Base-by-base conservation (phyloP, 306 rosid genomes). In the Acacia confusa region DNA sequence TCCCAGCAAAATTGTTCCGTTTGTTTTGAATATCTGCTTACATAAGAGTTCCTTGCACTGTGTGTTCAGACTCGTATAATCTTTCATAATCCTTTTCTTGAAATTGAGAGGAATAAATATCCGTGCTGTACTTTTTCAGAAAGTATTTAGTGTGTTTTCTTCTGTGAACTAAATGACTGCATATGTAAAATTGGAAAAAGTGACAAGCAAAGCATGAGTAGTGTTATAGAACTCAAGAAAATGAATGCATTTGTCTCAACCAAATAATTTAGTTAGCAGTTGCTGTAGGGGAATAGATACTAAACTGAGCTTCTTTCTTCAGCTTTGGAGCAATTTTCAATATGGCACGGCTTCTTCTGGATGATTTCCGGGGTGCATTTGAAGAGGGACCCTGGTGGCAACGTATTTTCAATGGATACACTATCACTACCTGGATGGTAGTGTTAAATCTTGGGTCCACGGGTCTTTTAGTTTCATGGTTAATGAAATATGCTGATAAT, bases 321-420 rank as follows among this genome's bases (percentile, higher is more conserved):
- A 95, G 99, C 85, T 93, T 95, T 87, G 99, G 98, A 63, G 82
- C 94, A 16, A 84, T 95, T 90, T 95, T 95, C 92, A 95, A 95
- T 77, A 79, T 93, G 91, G 94, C 93, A 75, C 84, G 90, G 40
- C 96, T 95, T 85, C 55, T 91, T 72, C 70, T 88, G 65, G 99
- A 95, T 85, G 98, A 95, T 85, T 93, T 93, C 83, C 88, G 91
- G 86, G 87, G 96, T 83, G 95, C 93, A 64, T 95, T 95, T 88
- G 99, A 93, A 87, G 84, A 88, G 38, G 96, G 99, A 64, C 97
- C 98, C n/a, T 92, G 97, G 97, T 93, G 98, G 98, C 93, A 87
- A 73, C 98, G 96, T 53, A 85, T 95, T 77, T 84, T 93, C 84
- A 85, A 90, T 84, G 99, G 99, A 78, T 95, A 95, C 79, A 87